Conservation (phyloP, 805 yeast species). For the Monosporozyma solicola region DNA sequence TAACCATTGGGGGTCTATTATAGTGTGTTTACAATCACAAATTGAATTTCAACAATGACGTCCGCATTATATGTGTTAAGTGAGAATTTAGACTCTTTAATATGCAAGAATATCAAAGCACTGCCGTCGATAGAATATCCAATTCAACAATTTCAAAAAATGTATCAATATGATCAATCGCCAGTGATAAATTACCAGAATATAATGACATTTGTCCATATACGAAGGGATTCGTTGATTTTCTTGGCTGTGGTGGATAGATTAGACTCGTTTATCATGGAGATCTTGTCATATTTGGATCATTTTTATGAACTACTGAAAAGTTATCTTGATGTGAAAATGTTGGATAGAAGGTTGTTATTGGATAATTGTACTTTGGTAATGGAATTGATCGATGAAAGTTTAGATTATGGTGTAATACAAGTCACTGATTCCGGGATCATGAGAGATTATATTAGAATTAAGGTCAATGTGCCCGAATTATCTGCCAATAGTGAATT, state of each 20-base stretch:
- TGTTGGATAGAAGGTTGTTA: constrained; percentile 48
- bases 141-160: constrained; percentile 14
- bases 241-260: constrained; percentile 18
- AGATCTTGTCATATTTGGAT: constrained; percentile 19
- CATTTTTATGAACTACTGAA: constrained; percentile 20
- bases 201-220: constrained; percentile 10
- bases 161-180: constrained; percentile 9
- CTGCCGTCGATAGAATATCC: constrained; percentile 17
- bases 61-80: constrained; percentile 17
- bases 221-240: constrained; percentile 20
- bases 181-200: constrained; percentile 11
- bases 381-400: constrained; percentile 80
- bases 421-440: constrained; percentile 77
- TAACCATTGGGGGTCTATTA: not conserved
- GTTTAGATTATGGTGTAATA: constrained; percentile 81
- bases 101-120: constrained; percentile 21
- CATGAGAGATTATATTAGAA: constrained; percentile 66
- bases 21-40: not conserved
- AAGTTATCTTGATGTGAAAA: constrained; percentile 17
- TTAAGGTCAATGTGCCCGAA: constrained; percentile 37
- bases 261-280: constrained; percentile 10
- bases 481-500: constrained; percentile 5
- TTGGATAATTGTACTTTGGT: constrained; percentile 66
- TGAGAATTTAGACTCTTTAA: constrained; percentile 23
- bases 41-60: constrained; percentile 1